These are phyloP conservation scores for Alternaria sp. DNA, from an alignment of 2,329 filamentous ascomycete species.

Conservation along the genomic window DNA sequence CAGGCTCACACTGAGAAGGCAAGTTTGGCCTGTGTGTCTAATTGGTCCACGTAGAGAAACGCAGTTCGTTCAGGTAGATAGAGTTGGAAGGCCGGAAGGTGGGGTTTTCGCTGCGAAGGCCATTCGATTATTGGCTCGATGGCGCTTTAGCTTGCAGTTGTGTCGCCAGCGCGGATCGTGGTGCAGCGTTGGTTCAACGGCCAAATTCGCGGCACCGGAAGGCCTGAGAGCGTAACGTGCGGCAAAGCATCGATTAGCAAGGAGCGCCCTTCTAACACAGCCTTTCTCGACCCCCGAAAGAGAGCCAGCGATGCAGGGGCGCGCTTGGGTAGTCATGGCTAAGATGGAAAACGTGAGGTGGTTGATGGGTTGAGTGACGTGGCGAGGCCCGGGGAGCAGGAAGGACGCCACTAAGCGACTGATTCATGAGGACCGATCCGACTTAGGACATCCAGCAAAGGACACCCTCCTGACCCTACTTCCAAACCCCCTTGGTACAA, in stretches of 20 bases:
- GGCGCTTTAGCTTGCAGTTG: constrained; percentile 39
- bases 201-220: constrained; percentile 25
- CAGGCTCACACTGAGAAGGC: constrained; percentile 32
- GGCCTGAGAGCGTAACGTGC: constrained; percentile 33
- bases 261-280: constrained; percentile 28
- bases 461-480: constrained; percentile 26
- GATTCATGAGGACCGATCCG: constrained; percentile 34
- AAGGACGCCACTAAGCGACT: constrained; percentile 19
- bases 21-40: constrained; percentile 37
- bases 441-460: constrained; percentile 37
- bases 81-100: constrained; percentile 40
- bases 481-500: constrained; percentile 24
- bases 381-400: constrained; percentile 30
- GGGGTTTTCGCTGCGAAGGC: constrained; percentile 33
- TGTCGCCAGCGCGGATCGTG: constrained; percentile 34
- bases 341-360: constrained; percentile 26
- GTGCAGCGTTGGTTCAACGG: constrained; percentile 39
- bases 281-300: constrained; percentile 32
- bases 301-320: constrained; percentile 42
- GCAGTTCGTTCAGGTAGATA: constrained; percentile 41
- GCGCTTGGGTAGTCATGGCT: constrained; percentile 23
- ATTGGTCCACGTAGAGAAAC: constrained; percentile 51
- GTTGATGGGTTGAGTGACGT: constrained; percentile 46
- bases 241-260: constrained; percentile 29
- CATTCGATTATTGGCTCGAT: constrained; percentile 40